Base-by-base conservation (phyloP, 352 stramenopile species). In the Albugo laibachii region DNA sequence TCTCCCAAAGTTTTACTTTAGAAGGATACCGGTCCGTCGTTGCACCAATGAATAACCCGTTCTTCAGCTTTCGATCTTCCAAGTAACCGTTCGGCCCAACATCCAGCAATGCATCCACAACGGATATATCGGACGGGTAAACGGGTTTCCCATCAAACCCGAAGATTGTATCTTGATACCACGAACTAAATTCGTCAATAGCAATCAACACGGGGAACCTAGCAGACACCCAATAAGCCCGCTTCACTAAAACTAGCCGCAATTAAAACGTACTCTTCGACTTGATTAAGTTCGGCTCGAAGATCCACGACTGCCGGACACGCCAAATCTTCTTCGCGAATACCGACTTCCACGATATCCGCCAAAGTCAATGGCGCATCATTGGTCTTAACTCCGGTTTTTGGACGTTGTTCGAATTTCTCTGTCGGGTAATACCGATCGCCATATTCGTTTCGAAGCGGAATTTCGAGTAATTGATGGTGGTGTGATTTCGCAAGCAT, bases 131-230 rank as follows among this genome's bases (percentile, higher is more conserved):
- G 42, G 61, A 55, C 16, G 79, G 69, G 39, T 53, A 52, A 38
- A 92, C 72, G 44, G 82, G 62, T 51, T 78, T 58, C 51, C 72
- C 74, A 50, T 92, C 79, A 60, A 86, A 92, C 41, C 74, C 76
- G 45, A 92, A 91, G 15, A 89, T 69, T 0, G 79, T 89, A 58
- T 82, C 72, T 49, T 79, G 62, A 49, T 88, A 88, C 71, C 73
- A 86, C 54, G 59, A 73, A 62, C 88, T 92, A 73, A 88, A 92
- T 58, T 92, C 77, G 58, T 92, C 79, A 13, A 92, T 66, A 12
- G 79, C 79, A 48, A 92, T 80, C 11, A 92, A 57, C 52, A 92
- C 79, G 5, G 74, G 72, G 56, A 83, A 84, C 8, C 24, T 31
- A 31, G 3, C 24, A 31, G 24, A 31, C 8, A n/a, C n/a, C n/a